Evolutionary conservation across 306 rosid genomes (phyloP).

Genomic region (apple (Malus domestica)): DNA sequence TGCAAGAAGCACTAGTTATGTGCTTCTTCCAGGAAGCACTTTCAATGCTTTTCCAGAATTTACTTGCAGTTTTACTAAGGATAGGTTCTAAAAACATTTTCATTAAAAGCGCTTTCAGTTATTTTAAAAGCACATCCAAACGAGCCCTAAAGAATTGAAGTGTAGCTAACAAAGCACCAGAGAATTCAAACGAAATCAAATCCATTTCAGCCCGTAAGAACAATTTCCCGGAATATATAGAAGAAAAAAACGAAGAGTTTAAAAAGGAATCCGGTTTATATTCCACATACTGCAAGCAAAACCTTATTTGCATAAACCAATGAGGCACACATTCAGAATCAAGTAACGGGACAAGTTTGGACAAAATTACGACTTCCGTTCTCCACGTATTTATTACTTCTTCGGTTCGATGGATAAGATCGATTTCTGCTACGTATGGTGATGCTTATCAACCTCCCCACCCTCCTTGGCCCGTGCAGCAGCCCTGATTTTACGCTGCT

Average conservation of each 20-base stretch:
- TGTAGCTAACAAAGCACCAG: not conserved
- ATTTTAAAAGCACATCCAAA: too few species aligned
- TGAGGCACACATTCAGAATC: slow-evolving; percentile 24
- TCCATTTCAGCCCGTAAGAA: not conserved
- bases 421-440: slow-evolving; percentile 38
- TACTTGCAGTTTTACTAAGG: too few species aligned
- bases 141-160: not conserved
- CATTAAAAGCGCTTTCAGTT: too few species aligned
- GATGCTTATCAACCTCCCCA: slow-evolving; percentile 39
- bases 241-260: not conserved
- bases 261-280: not conserved
- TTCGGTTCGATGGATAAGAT: slow-evolving; percentile 19
- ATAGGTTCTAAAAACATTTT: too few species aligned
- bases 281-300: not conserved
- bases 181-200: not conserved
- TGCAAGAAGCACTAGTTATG: too few species aligned
- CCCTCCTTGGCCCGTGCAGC: slow-evolving; percentile 61
- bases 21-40: too few species aligned
- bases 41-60: too few species aligned
- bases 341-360: slow-evolving; percentile 19
- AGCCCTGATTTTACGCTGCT: slow-evolving; percentile 85
- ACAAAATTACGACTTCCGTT: slow-evolving; percentile 21
- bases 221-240: not conserved
- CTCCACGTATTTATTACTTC: slow-evolving; percentile 32
- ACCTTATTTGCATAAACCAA: slow-evolving; percentile 47